Evolutionary conservation across 495 filamentous ascomycete genomes (phyloP).

Genomic region (Neurospora intermedia): DNA sequence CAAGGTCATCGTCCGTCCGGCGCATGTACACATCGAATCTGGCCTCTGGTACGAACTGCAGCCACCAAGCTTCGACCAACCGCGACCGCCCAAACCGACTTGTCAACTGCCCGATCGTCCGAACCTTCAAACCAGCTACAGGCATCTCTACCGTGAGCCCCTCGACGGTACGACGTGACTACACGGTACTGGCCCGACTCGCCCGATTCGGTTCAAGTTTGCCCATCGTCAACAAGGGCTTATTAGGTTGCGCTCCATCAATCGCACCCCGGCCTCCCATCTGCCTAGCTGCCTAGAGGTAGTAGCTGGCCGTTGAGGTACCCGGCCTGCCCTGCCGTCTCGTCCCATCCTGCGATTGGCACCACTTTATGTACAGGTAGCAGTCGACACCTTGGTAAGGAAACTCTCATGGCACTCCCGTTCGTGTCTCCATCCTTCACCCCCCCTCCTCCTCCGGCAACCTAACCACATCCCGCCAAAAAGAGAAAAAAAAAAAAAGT

Average conservation of each 20-base stretch:
- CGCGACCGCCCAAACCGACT: not conserved
- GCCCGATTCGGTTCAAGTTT: not conserved
- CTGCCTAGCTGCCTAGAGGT: not conserved
- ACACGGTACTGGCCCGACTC: not conserved
- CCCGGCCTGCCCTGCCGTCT: constrained; percentile 2
- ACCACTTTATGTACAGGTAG: constrained; percentile 13
- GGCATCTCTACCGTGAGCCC: not conserved
- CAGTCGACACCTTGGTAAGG: constrained; percentile 1
- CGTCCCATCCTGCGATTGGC: constrained; percentile 2
- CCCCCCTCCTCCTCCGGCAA: not conserved
- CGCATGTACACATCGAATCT: not conserved
- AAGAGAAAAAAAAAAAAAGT: not conserved
- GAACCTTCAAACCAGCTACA: not conserved
- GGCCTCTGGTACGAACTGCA: not conserved
- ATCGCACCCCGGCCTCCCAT: not conserved
- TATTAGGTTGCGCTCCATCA: not conserved
- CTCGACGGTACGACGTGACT: not conserved
- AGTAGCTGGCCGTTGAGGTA: not conserved
- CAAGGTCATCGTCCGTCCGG: not conserved
- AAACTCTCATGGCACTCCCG: constrained; percentile 2
- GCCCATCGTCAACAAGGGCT: not conserved
- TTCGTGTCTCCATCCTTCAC: not conserved
- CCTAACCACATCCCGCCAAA: not conserved
- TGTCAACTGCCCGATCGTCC: not conserved
- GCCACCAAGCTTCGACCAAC: not conserved